Evolutionary conservation across 441 rosid species (phyloP).

Genomic region (Populus hybrid): DNA sequence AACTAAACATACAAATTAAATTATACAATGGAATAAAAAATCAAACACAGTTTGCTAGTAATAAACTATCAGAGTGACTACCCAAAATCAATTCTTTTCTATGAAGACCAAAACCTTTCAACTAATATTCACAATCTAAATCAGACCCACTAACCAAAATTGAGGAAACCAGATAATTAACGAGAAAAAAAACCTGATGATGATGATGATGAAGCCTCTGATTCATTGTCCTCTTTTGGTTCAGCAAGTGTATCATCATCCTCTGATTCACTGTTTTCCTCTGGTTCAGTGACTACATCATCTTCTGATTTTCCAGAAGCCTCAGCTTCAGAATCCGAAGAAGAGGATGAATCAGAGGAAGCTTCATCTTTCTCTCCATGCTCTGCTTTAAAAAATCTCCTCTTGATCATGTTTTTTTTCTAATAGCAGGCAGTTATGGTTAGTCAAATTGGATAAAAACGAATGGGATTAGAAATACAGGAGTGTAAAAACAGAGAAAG

Average conservation of each 20-base stretch:
- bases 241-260: slow-evolving; percentile 33
- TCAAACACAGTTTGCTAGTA: background rate
- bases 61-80: background rate
- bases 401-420: slow-evolving; percentile 52
- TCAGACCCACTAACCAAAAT: background rate
- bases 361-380: slow-evolving; percentile 64
- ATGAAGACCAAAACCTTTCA: background rate
- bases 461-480: background rate
- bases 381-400: slow-evolving; percentile 67
- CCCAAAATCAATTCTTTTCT: background rate
- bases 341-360: slow-evolving; percentile 60
- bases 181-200: slow-evolving; percentile 37
- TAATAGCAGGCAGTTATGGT: slow-evolving; percentile 1
- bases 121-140: background rate
- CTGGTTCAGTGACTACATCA: slow-evolving; percentile 30
- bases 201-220: slow-evolving; percentile 19
- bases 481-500: background rate
- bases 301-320: slow-evolving; percentile 40
- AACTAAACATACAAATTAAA: background rate
- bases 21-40: background rate
- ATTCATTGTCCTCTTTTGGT: slow-evolving; percentile 28
- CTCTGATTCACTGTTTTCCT: slow-evolving; percentile 27
- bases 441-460: background rate
- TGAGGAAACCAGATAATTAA: background rate
- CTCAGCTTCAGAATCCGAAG: slow-evolving; percentile 51